Evolutionary conservation across 257 asterid species (phyloP).

Genomic region (Solanum pinnatisectum): DNA sequence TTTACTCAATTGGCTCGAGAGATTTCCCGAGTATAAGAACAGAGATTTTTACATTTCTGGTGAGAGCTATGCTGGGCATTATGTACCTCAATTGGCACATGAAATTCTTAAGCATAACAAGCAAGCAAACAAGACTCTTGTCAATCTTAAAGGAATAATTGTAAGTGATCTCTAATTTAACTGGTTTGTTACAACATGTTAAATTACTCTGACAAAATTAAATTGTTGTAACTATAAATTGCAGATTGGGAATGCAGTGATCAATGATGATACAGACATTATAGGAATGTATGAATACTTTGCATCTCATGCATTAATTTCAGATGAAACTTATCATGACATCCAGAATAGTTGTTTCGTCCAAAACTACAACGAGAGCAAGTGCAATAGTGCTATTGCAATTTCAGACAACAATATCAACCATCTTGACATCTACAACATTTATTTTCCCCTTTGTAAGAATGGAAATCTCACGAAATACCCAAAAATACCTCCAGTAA

Average conservation of each 20-base stretch:
- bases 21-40: constrained; percentile 30
- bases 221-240: not conserved
- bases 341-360: not conserved
- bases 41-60: constrained; percentile 30
- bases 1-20: constrained; percentile 37
- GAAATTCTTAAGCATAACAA: constrained; percentile 18
- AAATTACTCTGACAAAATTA: not conserved
- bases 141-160: constrained; percentile 33
- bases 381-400: not conserved
- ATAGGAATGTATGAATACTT: not conserved
- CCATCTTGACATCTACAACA: not conserved
- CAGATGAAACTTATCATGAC: constrained; percentile 5
- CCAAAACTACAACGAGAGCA: not conserved
- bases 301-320: constrained; percentile 9
- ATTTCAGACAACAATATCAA: not conserved
- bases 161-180: constrained; percentile 10
- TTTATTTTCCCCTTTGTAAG: not conserved
- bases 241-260: constrained; percentile 19
- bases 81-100: constrained; percentile 29
- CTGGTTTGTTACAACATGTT: not conserved
- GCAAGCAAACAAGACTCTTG: constrained; percentile 3
- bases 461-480: not conserved
- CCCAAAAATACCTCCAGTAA: not conserved
- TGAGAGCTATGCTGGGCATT: constrained; percentile 44
- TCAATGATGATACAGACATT: not conserved